Evolutionary conservation across 768 basidiomycete species (phyloP), one percentile per base, ranked within the genome.

Genomic region (Lactifluus pinguis): DNA sequence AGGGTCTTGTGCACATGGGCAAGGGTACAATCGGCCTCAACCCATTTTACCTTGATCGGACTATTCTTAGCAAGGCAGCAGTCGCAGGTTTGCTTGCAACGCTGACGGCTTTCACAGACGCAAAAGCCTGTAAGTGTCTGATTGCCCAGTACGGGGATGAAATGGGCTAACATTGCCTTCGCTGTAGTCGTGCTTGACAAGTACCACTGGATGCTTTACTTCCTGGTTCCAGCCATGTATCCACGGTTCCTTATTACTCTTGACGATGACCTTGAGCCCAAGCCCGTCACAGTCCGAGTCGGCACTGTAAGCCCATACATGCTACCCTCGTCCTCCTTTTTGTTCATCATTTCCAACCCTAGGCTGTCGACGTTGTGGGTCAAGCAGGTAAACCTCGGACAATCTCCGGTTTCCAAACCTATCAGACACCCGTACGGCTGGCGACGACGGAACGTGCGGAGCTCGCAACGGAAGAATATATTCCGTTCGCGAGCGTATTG

Each of bases 191-290:
- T 99, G 2, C 82, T 98, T 17, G 92, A 95, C 71, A 95, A 87
- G 73, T 88, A 91, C 66, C 97, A 98, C 74, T 99, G 97, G 97
- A 97, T 98, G 93, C 76, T 98, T 59, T 99, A 91, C 77, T 94
- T 95, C 82, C 82, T 98, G 32, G 86, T 86, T 6, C 87, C 93
- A 2, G 90, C 94, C 61, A 98, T 99, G 97, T 95, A 92, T 76
- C 97, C 97, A 39, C 86, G 95, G 59, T 98, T 98, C 88, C 75
- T 99, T 69, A 98, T 98, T 73, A 97, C 95, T 0, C 84, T 99
- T 19, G 86, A 95, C 74, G 95, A 98, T 74, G 82, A 94, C 60
- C 84, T 95, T 61, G 83, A 93, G 66, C 85, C 80, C 70, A 77
- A 85, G 57, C 88, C 93, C 2, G 90, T 97, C 39, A 95, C 92